These are phyloP conservation scores for Cicer yamashitae DNA, from an alignment of 306 rosid species.

Conservation along the genomic window DNA sequence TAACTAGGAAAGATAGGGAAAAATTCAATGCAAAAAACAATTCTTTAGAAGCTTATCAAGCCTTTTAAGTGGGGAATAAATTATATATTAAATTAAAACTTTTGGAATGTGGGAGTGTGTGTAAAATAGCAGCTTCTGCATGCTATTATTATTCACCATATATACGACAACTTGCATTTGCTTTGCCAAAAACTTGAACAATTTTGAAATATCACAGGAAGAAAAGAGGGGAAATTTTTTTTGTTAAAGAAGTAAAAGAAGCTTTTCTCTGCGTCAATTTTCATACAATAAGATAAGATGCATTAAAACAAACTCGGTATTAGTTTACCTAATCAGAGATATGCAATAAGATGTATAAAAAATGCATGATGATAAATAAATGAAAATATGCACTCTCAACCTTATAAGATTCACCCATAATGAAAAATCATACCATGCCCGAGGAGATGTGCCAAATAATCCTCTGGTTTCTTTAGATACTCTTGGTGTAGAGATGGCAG, in stretches of 20 bases:
- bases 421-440: constrained; percentile 81
- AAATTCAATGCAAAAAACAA: constrained; percentile 33
- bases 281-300: background rate
- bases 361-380: constrained; percentile 7
- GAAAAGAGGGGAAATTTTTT: constrained; percentile 2
- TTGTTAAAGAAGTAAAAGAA: background rate
- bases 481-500: constrained; percentile 77
- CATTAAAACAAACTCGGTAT: constrained; percentile 3
- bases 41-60: constrained; percentile 30
- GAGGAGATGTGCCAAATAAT: constrained; percentile 92
- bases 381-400: constrained; percentile 24
- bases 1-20: constrained; percentile 16
- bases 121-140: constrained; percentile 1
- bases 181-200: constrained; percentile 16
- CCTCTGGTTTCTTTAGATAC: constrained; percentile 89
- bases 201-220: constrained; percentile 32
- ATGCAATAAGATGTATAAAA: constrained; percentile 16
- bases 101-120: background rate
- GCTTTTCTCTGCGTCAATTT: background rate
- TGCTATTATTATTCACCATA: constrained; percentile 26
- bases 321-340: constrained; percentile 7
- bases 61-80: constrained; percentile 14
- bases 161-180: constrained; percentile 31
- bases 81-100: background rate
- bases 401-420: constrained; percentile 30